Evolutionary conservation across 495 filamentous ascomycete genomes (phyloP), one percentile per base, ranked within the genome.

Genomic region (Tirmania nivea): DNA sequence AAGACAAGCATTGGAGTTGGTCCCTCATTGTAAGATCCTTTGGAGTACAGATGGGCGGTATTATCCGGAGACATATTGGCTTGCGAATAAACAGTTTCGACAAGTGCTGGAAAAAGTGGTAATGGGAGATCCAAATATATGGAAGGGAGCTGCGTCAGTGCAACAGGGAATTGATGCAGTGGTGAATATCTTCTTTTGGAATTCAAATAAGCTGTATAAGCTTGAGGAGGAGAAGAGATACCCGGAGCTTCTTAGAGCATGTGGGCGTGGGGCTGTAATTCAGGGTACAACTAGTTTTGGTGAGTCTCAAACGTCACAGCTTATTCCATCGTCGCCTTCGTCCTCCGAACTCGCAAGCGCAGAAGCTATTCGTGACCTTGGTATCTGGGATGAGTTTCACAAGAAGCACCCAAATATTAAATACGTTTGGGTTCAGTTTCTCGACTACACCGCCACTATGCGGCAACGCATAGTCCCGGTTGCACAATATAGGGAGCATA

Each of bases 41-140:
- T 94, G 85, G 80, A 87, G 83, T 55, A 86, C 82, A 0, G 86
- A 92, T 66, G 86, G 84, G 0, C 81, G 87, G 61, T 83, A 74
- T 63, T 85, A 85, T 56, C 83, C 87, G 0, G 87, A 94, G 65
- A 85, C 82, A 1, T 94, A 79, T 63, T 75, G 83, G 62, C 69
- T 90, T 36, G 83, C 85, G 14, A 79, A 82, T 52, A 71, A 72
- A 52, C 86, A 94, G 65, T 79, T 88, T 56, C 75, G 86, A 20
- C 79, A 86, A 53, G 82, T 75, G 9, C 67, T 92, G 35, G 14
- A 14, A 47, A n/a, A 14, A 19, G 42, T 79, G 73, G 72, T 83
- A 8, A 66, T 85, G 21, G 64, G 70, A 3, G n/a, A n/a, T n/a
- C n/a, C n/a, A n/a, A 75, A 80, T 79, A 78, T 60, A 73, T 84